These are phyloP conservation scores for Coemansia sp. DNA, from an alignment of 192 early-diverging fungal species.

Conservation along the genomic window DNA sequence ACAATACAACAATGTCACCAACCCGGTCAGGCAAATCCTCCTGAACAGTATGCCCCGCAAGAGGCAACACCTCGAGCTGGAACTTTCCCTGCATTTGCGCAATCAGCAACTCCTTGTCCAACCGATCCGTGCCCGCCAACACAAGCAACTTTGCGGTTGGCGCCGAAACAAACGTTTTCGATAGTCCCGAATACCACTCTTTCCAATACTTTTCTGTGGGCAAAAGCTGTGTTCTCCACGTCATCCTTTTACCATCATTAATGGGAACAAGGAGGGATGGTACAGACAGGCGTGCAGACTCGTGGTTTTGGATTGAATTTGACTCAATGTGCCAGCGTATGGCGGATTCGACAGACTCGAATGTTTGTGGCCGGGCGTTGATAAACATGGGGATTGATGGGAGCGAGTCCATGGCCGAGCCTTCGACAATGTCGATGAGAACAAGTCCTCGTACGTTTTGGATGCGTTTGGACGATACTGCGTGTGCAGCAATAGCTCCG, in stretches of 20 bases:
- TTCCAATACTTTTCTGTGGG: slow-evolving; percentile 70
- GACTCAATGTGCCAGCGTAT: slow-evolving; percentile 60
- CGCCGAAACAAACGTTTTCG: slow-evolving; percentile 65
- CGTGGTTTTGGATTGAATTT: slow-evolving; percentile 60
- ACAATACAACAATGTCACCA: slow-evolving; percentile 59
- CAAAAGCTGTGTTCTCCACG: slow-evolving; percentile 59
- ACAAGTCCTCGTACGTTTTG: slow-evolving; percentile 61
- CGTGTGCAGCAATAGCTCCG: slow-evolving; percentile 65
- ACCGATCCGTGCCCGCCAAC: slow-evolving; percentile 70
- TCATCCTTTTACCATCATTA: slow-evolving; percentile 14
- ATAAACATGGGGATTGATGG: slow-evolving; percentile 42
- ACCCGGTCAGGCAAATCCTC: slow-evolving; percentile 67
- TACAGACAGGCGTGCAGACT: slow-evolving; percentile 71
- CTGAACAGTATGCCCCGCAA: slow-evolving; percentile 71
- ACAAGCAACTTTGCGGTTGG: slow-evolving; percentile 65
- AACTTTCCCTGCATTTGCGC: slow-evolving; percentile 87
- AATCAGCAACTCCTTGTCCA: slow-evolving; percentile 75
- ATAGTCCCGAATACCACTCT: slow-evolving; percentile 62
- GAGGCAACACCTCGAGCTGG: slow-evolving; percentile 67
- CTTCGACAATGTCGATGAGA: slow-evolving; percentile 80
- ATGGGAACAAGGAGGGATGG: slow-evolving; percentile 58
- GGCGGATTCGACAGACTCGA: slow-evolving; percentile 24
- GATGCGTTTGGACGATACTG: slow-evolving; percentile 55
- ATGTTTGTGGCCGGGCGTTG: slow-evolving; percentile 30
- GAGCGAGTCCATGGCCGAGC: slow-evolving; percentile 57